phyloP scores from a whole-genome alignment of 106 monocot genomes.

The Dendrobium chrysotoxum region DNA sequence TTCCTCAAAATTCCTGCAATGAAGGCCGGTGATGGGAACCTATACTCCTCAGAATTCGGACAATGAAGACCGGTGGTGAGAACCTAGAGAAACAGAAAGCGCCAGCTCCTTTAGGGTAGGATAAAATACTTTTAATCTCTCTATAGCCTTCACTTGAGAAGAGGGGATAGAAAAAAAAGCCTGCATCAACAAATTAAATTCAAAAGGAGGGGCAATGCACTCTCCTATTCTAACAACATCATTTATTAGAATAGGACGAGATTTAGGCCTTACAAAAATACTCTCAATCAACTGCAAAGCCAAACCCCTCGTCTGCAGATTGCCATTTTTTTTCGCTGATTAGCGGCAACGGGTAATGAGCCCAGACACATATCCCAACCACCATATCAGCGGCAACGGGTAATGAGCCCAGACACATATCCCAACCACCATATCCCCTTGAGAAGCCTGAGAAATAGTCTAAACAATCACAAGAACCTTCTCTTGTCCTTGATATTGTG shows the following conservation, averaged over 20 bases:
- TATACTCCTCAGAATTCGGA: no score
- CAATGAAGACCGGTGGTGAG: background rate
- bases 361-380: no score
- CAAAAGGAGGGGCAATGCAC: slow-evolving; percentile 64
- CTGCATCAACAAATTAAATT: slow-evolving; percentile 72
- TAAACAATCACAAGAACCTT: slow-evolving; percentile 74
- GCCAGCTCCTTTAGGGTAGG: slow-evolving; percentile 14
- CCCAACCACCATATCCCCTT: background rate
- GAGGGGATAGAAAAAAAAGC: slow-evolving; percentile 48
- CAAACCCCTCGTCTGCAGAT: slow-evolving; percentile 21
- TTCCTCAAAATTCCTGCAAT: no score
- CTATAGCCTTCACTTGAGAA: slow-evolving; percentile 84
- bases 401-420: no score
- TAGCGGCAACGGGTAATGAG: no score
- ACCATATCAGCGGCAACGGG: no score
- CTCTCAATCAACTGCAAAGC: slow-evolving; percentile 58
- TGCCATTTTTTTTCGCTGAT: no score
- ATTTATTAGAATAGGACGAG: slow-evolving; percentile 63
- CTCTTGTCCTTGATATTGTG: slow-evolving; percentile 80
- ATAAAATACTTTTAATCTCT: slow-evolving; percentile 84
- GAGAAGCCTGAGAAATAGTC: slow-evolving; percentile 83
- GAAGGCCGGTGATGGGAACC: no score
- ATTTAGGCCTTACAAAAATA: slow-evolving; percentile 63
- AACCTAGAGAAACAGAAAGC: slow-evolving; percentile 62
- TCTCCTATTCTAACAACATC: slow-evolving; percentile 92